Evolutionary conservation across 2,329 filamentous ascomycete genomes (phyloP), one percentile per base, ranked within the genome.

Genomic region (Ceratocystis eucalypticola): DNA sequence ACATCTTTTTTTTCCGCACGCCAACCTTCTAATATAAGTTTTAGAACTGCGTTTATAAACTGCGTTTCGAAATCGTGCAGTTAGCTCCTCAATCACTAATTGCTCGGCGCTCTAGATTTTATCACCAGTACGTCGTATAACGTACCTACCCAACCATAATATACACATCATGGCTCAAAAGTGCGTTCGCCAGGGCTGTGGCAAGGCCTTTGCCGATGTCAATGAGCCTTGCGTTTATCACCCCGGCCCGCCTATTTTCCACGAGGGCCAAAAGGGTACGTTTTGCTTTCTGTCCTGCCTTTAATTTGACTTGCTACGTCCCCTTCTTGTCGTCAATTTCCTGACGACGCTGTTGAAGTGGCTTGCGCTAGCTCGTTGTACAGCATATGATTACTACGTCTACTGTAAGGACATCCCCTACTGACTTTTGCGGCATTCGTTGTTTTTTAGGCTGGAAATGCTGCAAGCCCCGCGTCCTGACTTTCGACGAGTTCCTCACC

Each of bases 261-360:
- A 97, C 75, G 94, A 99, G 79, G 94, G 94, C 69, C 93, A 96
- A 78, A 97, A 99, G 86, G 94, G 93, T 96, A 80, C 74, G 78
- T 74, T 71, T n/a, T 33, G 22, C 5, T 50, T 37, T 33, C 44
- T 37, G n/a, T 50, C 50, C 30, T 45, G 25, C 17, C n/a, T 22
- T 30, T 10, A 12, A 22, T 45, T 22, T 28, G 7, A 15, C 28
- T 55, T 2, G 30, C 55, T 25, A 41, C 10, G 37, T 25, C 17
- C 20, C 33, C 22, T 33, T 25, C 46, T 28, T 20, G 3, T 65
- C 48, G 33, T 10, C 25, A 37, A 3, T 41, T 53, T 28, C 28
- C 28, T 7, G 37, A 22, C 5, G 48, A 28, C 4, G 55, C 7
- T 15, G 55, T 8, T 10, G 30, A 28, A 33, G 55, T 10, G 28